These are phyloP conservation scores for Camptophora hylomeconis DNA, from an alignment of 2,329 filamentous ascomycete genomes.

Conservation along the genomic window DNA sequence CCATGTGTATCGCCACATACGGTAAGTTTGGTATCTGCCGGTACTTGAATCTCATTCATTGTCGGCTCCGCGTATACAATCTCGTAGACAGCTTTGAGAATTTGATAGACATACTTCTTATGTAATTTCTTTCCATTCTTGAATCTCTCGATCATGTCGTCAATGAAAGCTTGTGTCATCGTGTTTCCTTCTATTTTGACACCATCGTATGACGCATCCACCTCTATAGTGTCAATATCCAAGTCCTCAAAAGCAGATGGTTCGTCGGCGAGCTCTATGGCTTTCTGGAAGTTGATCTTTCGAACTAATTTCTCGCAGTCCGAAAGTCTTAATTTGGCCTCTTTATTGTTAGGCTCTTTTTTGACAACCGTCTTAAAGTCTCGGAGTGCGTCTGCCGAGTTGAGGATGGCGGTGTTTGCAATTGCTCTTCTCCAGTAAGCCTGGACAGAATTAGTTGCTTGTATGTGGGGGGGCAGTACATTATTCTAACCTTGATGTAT, in stretches of 20 bases:
- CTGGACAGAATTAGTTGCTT: conserved; percentile 38
- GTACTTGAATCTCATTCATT: conserved; percentile 86
- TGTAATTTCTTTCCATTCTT: conserved; percentile 92
- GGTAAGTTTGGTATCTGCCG: conserved; percentile 65
- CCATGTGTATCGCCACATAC: conserved; percentile 97
- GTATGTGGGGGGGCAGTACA: too few species aligned
- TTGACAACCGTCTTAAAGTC: conserved; percentile 88
- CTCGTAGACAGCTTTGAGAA: conserved; percentile 78
- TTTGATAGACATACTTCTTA: conserved; percentile 95
- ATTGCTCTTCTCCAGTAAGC: conserved; percentile 90
- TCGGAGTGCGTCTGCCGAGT: conserved; percentile 72
- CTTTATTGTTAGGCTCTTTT: conserved; percentile 76
- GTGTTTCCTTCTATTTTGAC: conserved; percentile 58
- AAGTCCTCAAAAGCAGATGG: conserved; percentile 85
- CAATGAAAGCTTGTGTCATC: conserved; percentile 95
- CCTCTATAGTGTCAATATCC: conserved; percentile 70
- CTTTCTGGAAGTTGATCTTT: conserved; percentile 81
- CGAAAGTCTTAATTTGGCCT: conserved; percentile 77
- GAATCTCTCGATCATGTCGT: conserved; percentile 94
- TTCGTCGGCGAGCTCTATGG: conserved; percentile 85
- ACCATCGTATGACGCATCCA: conserved; percentile 80
- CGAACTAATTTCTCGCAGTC: conserved; percentile 94
- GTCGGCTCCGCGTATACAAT: conserved; percentile 86
- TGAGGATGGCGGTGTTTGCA: conserved; percentile 80
- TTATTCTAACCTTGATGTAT: conserved; percentile 91